These are phyloP conservation scores for Suhomyces terraborum DNA, from an alignment of 1,139 yeast species.

Conservation along the genomic window DNA sequence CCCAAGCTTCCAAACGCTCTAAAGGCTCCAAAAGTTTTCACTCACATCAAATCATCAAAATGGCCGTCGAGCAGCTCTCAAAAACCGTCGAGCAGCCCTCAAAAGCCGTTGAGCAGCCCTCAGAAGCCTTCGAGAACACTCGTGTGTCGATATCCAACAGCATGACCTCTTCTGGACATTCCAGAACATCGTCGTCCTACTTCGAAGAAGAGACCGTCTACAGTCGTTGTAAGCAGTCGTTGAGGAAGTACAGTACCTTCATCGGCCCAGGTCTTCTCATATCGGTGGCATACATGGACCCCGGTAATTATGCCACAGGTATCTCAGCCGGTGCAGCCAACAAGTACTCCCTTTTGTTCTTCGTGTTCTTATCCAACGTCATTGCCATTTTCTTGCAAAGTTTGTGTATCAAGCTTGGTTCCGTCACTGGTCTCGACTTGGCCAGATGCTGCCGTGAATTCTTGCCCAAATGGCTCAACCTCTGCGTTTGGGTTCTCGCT, in stretches of 20 bases:
- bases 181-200: neutral
- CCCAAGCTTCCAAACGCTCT: too few relatives aligned
- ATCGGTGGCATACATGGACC: conserved; percentile 80
- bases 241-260: conserved; percentile 54
- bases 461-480: conserved; percentile 63
- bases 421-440: conserved; percentile 78
- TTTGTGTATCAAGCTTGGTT: conserved; percentile 72
- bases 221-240: conserved; percentile 5
- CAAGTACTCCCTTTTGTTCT: conserved; percentile 61
- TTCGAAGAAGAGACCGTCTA: conserved; percentile 1
- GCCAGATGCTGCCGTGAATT: conserved; percentile 68
- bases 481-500: conserved; percentile 63
- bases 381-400: conserved; percentile 76
- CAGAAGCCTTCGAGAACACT: neutral
- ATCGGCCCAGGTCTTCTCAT: conserved; percentile 82
- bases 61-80: conserved; percentile 82
- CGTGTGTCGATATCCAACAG: neutral
- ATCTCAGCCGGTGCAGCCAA: conserved; percentile 76
- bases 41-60: too few relatives aligned
- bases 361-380: conserved; percentile 65
- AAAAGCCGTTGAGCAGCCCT: conserved; percentile 44
- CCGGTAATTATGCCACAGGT: conserved; percentile 83
- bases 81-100: conserved; percentile 85
- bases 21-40: too few relatives aligned
- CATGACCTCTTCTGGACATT: neutral